phyloP scores from a whole-genome alignment of 2,329 filamentous ascomycete genomes.

The Fusarium xyrophilum region DNA sequence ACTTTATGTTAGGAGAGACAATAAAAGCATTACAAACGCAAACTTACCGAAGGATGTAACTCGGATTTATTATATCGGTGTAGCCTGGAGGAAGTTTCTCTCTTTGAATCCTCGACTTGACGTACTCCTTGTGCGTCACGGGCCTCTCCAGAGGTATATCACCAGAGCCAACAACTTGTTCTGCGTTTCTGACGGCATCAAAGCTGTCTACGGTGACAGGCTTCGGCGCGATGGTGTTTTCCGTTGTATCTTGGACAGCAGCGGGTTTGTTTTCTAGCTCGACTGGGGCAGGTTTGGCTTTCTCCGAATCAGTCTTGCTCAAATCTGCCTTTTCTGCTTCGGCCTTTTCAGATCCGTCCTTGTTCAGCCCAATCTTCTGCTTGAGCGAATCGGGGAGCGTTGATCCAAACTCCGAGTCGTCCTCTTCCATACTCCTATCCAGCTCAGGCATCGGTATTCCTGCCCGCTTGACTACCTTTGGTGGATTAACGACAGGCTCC shows the following conservation, averaged over 20 bases:
- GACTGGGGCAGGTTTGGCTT: not conserved
- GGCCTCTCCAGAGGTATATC: conserved; percentile 45
- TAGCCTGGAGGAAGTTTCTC: conserved; percentile 61
- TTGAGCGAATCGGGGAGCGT: conserved; percentile 45
- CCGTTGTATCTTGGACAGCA: conserved; percentile 3
- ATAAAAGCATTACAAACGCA: conserved; percentile 18
- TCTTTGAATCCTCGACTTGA: conserved; percentile 53
- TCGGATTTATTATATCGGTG: conserved; percentile 50
- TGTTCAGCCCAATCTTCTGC: conserved; percentile 41
- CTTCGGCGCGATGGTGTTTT: not conserved
- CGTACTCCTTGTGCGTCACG: conserved; percentile 61
- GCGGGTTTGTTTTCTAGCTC: conserved; percentile 16
- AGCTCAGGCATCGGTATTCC: conserved; percentile 39
- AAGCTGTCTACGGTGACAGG: conserved; percentile 21
- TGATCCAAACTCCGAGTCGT: conserved; percentile 39
- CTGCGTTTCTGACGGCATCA: conserved; percentile 11
- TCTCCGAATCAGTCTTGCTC: conserved; percentile 1
- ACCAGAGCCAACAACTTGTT: conserved; percentile 3
- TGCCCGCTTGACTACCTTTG: conserved; percentile 26
- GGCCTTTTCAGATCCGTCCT: not conserved
- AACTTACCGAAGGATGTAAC: conserved; percentile 69
- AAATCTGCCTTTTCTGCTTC: not conserved
- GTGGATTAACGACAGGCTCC: conserved; percentile 9
- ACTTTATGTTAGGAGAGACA: conserved; percentile 11
- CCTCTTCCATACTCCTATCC: conserved; percentile 28